Evolutionary conservation across 2,329 filamentous ascomycete genomes (phyloP).

Genomic region (Macrophomina pseudophaseolina): DNA sequence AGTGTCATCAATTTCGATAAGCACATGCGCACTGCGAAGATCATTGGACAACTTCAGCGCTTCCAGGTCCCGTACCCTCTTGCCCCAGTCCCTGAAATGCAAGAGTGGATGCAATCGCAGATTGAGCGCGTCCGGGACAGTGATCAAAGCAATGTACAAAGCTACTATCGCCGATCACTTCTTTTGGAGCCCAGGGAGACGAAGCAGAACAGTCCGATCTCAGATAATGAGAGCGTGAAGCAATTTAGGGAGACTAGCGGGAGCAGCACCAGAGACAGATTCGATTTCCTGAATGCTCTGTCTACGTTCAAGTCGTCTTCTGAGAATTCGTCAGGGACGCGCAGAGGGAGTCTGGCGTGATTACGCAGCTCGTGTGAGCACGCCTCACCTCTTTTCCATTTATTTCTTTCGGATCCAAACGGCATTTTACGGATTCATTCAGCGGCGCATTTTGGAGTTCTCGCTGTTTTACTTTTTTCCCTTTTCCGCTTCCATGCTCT

Average conservation of each 20-base stretch:
- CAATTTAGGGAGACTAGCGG: constrained; percentile 3
- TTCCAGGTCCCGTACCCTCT: constrained; percentile 95
- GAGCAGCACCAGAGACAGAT: constrained; percentile 20
- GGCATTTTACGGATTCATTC: constrained; percentile 12
- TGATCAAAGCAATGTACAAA: constrained; percentile 66
- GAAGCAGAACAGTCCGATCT: constrained; percentile 20
- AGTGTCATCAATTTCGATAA: constrained; percentile 98
- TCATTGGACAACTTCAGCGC: constrained; percentile 92
- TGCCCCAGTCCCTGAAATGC: constrained; percentile 81
- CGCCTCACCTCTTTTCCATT: not conserved
- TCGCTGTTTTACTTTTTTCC: not conserved
- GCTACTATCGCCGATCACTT: constrained; percentile 81
- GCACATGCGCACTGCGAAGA: constrained; percentile 90
- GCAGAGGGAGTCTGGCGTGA: constrained; percentile 15
- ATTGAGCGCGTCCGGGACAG: constrained; percentile 74
- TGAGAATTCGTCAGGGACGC: constrained; percentile 6
- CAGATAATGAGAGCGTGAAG: constrained; percentile 11
- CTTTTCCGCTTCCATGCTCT: not conserved
- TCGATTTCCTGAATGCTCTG: constrained; percentile 26
- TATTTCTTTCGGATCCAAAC: not conserved
- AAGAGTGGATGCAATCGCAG: constrained; percentile 88
- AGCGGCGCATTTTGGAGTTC: constrained; percentile 14
- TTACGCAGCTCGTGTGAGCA: not conserved
- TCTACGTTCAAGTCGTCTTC: constrained; percentile 22
- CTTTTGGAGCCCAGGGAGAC: constrained; percentile 77